A percentile compares a stretch with the other conserved stretches of the same genome.
These are phyloP conservation scores for Neurospora intermedia DNA, from an alignment of 495 filamentous ascomycete species.

Conservation along the genomic window DNA sequence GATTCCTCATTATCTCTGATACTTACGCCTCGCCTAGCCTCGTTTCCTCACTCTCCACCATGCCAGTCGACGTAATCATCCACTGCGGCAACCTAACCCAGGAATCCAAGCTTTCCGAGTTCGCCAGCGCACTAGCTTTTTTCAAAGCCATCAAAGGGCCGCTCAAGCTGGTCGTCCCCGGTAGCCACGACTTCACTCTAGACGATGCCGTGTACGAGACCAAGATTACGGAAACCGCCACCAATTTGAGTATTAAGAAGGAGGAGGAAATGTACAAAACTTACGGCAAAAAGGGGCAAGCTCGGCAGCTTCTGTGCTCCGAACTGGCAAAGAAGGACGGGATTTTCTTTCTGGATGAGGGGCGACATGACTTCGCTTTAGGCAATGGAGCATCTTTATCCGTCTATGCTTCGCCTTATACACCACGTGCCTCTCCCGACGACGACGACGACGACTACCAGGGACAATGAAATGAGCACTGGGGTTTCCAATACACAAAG, in stretches of 20 bases:
- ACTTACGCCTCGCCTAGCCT: constrained; percentile 32
- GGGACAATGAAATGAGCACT: neutral
- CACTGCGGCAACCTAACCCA: constrained; percentile 62
- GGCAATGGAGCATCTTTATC: constrained; percentile 47
- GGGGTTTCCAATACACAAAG: constrained; percentile 7
- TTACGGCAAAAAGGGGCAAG: neutral
- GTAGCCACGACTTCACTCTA: constrained; percentile 62
- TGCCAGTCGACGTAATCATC: constrained; percentile 46
- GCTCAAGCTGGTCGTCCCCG: constrained; percentile 63
- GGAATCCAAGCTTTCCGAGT: constrained; percentile 42
- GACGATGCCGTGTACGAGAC: constrained; percentile 30
- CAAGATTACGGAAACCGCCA: neutral
- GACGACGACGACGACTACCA: constrained; percentile 1
- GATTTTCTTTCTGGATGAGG: neutral
- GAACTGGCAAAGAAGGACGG: neutral
- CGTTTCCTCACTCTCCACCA: neutral
- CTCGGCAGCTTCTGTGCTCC: neutral
- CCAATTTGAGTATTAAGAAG: neutral
- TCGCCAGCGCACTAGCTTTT: constrained; percentile 39
- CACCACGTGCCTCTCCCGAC: constrained; percentile 45
- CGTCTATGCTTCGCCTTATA: constrained; percentile 61
- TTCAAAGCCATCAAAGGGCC: constrained; percentile 42
- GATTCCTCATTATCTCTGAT: constrained; percentile 50
- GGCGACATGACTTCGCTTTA: constrained; percentile 32
- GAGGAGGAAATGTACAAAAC: neutral